Evolutionary conservation across 768 basidiomycete species (phyloP).

Genomic region (Termitomyces sp.): DNA sequence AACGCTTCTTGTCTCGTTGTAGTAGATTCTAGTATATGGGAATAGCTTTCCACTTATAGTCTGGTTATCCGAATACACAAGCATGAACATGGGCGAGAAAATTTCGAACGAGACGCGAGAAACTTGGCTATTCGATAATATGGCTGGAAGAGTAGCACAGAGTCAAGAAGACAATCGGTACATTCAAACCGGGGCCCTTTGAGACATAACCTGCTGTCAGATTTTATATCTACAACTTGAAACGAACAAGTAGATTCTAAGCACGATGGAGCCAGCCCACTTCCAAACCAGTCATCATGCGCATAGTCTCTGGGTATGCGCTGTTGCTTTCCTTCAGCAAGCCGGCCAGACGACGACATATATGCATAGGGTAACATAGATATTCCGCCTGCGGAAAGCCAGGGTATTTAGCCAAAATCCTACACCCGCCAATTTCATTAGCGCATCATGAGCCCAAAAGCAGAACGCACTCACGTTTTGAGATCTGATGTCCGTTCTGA

Average conservation of each 20-base stretch:
- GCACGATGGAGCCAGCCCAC: constrained; percentile 72
- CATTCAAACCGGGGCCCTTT: too few species aligned
- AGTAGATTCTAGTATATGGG: too few species aligned
- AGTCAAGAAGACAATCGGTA: too few species aligned
- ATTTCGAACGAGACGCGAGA: too few species aligned
- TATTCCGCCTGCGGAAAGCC: constrained; percentile 88
- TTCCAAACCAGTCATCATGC: constrained; percentile 76
- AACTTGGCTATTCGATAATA: too few species aligned
- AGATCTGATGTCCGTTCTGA: constrained; percentile 49
- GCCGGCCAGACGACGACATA: constrained; percentile 68
- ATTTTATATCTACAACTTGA: neutral
- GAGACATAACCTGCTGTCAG: too few species aligned
- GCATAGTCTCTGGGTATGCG: constrained; percentile 72
- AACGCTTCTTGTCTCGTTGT: neutral
- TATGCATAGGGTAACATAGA: constrained; percentile 75
- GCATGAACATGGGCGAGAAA: too few species aligned
- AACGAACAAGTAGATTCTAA: constrained; percentile 14
- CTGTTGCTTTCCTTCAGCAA: constrained; percentile 74
- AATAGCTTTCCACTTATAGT: too few species aligned
- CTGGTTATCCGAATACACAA: too few species aligned
- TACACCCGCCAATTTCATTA: constrained; percentile 21
- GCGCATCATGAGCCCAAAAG: neutral
- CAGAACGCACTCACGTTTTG: constrained; percentile 38
- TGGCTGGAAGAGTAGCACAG: too few species aligned
- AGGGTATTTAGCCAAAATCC: constrained; percentile 66